Conservation (phyloP, 768 basidiomycete species). For the Calocera viscosa region DNA sequence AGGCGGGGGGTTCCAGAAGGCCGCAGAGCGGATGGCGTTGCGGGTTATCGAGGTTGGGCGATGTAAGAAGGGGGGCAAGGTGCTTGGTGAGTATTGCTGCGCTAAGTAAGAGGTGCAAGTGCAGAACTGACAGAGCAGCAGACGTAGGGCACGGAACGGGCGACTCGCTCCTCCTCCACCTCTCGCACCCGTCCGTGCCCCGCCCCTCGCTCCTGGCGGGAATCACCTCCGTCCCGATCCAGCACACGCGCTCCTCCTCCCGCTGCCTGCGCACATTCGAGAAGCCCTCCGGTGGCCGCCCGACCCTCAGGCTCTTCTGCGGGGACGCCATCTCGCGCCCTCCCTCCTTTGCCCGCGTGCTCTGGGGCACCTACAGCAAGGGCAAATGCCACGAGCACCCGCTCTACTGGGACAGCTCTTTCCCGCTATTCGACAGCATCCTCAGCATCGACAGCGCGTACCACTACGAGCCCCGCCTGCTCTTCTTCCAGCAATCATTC, state of each 20-base stretch:
- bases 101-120: slow-evolving; percentile 1
- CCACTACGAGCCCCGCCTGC: slow-evolving; percentile 44
- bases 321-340: slow-evolving; percentile 13
- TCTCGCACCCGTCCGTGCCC: slow-evolving; percentile 36
- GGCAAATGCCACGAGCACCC: slow-evolving; percentile 31
- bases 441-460: slow-evolving; percentile 59
- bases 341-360: neutral
- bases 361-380: neutral
- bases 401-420: slow-evolving; percentile 28
- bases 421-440: slow-evolving; percentile 35
- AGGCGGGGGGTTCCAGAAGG: neutral
- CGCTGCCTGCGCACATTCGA: neutral
- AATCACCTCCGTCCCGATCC: slow-evolving; percentile 42
- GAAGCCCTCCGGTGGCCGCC: slow-evolving; percentile 34
- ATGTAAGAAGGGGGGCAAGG: slow-evolving; percentile 32
- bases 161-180: slow-evolving; percentile 48
- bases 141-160: slow-evolving; percentile 61
- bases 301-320: slow-evolving; percentile 4
- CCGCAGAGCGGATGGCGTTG: slow-evolving; percentile 30
- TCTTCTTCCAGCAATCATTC: slow-evolving; percentile 43
- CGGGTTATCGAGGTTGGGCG: slow-evolving; percentile 37
- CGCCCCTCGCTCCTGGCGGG: slow-evolving; percentile 41
- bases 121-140: slow-evolving; percentile 20
- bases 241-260: slow-evolving; percentile 25
- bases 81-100: slow-evolving; percentile 37